phyloP scores from a whole-genome alignment of 176 grass and related monocot species.

The Olyra latifolia region DNA sequence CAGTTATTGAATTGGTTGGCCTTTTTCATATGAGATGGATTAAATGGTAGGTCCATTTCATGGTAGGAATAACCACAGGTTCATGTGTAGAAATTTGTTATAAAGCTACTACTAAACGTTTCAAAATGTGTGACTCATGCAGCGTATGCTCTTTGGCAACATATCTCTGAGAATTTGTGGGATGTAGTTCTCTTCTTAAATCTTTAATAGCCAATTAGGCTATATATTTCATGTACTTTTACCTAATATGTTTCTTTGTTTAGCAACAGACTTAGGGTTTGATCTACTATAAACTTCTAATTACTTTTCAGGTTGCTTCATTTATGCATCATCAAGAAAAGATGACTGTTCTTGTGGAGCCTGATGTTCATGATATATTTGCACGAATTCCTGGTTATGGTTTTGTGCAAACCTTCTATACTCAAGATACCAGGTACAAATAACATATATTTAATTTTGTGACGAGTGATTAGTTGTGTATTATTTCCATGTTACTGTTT shows the following conservation, averaged over 20 bases:
- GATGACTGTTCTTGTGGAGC: conserved; percentile 99
- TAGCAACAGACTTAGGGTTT: conserved; percentile 10
- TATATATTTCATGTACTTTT: conserved; percentile 4
- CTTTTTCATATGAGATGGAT: neutral
- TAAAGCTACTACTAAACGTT: conserved; percentile 4
- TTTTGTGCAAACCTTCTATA: conserved; percentile 98
- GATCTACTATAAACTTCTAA: conserved; percentile 15
- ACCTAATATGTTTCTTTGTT: conserved; percentile 21
- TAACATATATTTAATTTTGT: conserved; percentile 14
- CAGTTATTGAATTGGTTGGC: neutral
- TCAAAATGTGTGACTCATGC: neutral
- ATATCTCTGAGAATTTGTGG: conserved; percentile 15
- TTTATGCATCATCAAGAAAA: conserved; percentile 95
- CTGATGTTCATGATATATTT: conserved; percentile 99
- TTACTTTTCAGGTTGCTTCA: conserved; percentile 64
- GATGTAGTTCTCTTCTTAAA: conserved; percentile 24
- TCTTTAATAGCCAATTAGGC: neutral
- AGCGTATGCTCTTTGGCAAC: neutral
- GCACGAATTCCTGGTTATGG: conserved; percentile 98
- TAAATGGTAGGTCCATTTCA: neutral
- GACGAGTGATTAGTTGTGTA: neutral
- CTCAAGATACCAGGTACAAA: conserved; percentile 88
- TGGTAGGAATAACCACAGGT: conserved; percentile 2
- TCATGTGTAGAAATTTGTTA: neutral
- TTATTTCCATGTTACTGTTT: conserved; percentile 36